A percentile compares a stretch with the other conserved stretches of the same genome.
phyloP scores from a whole-genome alignment of 1,284 basidiomycete genomes.

The Tilletiaria anomala region DNA sequence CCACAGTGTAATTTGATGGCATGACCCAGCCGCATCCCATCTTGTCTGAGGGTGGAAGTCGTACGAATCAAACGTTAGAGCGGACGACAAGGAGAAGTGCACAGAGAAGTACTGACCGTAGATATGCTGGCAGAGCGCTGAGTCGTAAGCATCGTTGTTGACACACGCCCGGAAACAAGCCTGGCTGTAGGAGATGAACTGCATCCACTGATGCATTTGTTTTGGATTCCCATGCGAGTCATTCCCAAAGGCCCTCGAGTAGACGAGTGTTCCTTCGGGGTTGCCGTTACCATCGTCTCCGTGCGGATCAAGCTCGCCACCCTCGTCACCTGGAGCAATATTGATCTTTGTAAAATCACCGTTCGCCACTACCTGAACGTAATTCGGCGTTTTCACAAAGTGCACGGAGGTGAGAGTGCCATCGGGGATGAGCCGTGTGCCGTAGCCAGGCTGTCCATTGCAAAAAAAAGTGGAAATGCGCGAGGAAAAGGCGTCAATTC shows the following conservation, averaged over 20 bases:
- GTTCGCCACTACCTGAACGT: constrained; percentile 41
- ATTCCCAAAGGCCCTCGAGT: constrained; percentile 46
- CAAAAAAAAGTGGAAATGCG: not conserved
- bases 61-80: no score
- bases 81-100: no score
- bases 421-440: constrained; percentile 32
- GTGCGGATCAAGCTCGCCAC: constrained; percentile 46
- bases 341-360: constrained; percentile 42
- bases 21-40: constrained; percentile 26
- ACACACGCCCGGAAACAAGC: constrained; percentile 8
- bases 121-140: constrained; percentile 29
- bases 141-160: constrained; percentile 18
- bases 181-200: constrained; percentile 5
- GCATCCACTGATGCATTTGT: constrained; percentile 30
- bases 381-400: constrained; percentile 28
- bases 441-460: constrained; percentile 12
- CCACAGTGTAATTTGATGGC: constrained; percentile 17
- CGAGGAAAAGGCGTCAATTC: not conserved
- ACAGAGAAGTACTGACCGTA: no score
- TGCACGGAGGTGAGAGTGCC: constrained; percentile 31
- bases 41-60: no score
- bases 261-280: constrained; percentile 45
- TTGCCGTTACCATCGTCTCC: constrained; percentile 52
- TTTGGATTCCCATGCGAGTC: constrained; percentile 37
- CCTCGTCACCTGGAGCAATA: constrained; percentile 40